These are phyloP conservation scores for Auriscalpium microsporum DNA, from an alignment of 768 basidiomycete species.

Conservation along the genomic window DNA sequence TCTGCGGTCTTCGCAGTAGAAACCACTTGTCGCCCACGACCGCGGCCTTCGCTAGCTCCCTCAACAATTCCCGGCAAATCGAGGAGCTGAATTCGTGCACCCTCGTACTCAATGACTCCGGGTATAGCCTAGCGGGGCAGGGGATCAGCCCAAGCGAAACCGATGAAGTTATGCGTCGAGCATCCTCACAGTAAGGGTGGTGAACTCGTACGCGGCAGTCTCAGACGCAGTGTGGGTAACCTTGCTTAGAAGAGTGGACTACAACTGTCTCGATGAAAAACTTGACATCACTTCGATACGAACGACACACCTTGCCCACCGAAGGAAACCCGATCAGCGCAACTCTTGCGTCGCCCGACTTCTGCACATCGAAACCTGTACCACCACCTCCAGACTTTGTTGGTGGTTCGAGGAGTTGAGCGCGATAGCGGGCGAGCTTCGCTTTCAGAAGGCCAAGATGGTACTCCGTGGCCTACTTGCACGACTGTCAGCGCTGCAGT, in stretches of 20 bases:
- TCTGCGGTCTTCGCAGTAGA: conserved; percentile 57
- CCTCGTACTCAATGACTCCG: conserved; percentile 94
- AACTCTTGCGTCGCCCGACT: conserved; percentile 82
- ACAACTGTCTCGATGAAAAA: conserved; percentile 5
- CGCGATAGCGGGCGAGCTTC: conserved; percentile 89
- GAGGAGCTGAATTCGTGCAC: conserved; percentile 85
- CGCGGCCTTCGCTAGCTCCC: conserved; percentile 84
- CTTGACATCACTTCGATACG: background rate
- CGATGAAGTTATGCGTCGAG: background rate
- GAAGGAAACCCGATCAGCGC: conserved; percentile 95
- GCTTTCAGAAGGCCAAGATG: conserved; percentile 92
- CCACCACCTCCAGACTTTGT: conserved; percentile 76
- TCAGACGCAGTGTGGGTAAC: conserved; percentile 86
- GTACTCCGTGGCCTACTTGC: conserved; percentile 77
- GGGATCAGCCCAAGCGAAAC: background rate
- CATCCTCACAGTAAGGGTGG: conserved; percentile 75
- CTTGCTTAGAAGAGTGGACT: conserved; percentile 90
- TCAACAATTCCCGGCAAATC: conserved; percentile 96
- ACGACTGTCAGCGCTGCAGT: conserved; percentile 1
- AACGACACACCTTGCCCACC: conserved; percentile 64
- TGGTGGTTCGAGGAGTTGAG: conserved; percentile 87
- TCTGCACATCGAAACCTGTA: conserved; percentile 84
- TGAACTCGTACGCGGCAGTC: conserved; percentile 92
- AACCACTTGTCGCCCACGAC: conserved; percentile 93
- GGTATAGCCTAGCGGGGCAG: conserved; percentile 67